These are phyloP conservation scores for Ampelocalamus luodianensis DNA, from an alignment of 176 grass and related monocot species.

Conservation along the genomic window DNA sequence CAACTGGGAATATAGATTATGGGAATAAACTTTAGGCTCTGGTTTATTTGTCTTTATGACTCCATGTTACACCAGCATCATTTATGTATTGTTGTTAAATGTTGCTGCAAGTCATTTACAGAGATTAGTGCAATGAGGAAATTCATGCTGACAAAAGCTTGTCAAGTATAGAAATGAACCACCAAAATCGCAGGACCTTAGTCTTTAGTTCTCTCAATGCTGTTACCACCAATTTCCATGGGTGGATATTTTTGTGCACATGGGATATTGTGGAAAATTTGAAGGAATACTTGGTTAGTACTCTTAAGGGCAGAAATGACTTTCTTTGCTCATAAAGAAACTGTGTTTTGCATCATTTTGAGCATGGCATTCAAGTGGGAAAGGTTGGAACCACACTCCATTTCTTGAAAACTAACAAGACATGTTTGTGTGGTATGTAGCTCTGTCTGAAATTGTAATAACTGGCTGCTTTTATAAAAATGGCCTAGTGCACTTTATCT, in stretches of 20 bases:
- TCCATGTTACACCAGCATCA: background rate
- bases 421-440: background rate
- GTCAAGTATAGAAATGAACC: background rate
- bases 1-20: background rate
- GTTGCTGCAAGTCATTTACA: background rate
- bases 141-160: background rate
- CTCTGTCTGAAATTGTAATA: background rate
- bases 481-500: background rate
- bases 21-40: background rate
- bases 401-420: background rate
- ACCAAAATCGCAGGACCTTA: background rate
- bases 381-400: background rate
- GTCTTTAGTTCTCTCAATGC: background rate
- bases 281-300: background rate
- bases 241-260: background rate
- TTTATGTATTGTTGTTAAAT: background rate
- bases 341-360: background rate
- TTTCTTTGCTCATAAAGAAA: background rate
- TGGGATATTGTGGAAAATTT: background rate
- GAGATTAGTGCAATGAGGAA: background rate
- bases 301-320: background rate
- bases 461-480: background rate
- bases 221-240: background rate
- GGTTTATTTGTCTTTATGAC: slow-evolving; percentile 1
- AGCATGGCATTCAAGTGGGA: background rate